A percentile compares a stretch with the other conserved stretches of the same genome.
Conservation (phyloP, 495 filamentous ascomycete species). For the Wilcoxina mikolae region DNA sequence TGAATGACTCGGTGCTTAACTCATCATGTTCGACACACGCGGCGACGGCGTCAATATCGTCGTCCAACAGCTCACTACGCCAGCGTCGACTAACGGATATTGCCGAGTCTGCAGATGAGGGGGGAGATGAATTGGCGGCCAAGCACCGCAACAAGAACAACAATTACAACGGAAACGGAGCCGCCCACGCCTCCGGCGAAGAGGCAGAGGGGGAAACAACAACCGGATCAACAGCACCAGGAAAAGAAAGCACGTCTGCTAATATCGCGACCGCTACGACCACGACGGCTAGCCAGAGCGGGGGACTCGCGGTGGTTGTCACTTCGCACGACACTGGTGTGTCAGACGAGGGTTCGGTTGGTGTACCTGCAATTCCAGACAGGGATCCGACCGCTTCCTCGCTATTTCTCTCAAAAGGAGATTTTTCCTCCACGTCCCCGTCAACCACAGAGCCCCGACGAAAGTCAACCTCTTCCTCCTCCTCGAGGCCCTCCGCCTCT, state of each 20-base stretch:
- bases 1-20: conserved; percentile 75
- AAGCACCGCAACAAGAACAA: not conserved
- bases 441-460: conserved; percentile 33
- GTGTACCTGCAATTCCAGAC: conserved; percentile 25
- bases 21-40: conserved; percentile 82
- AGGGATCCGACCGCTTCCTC: conserved; percentile 16
- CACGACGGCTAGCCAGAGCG: not conserved
- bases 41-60: conserved; percentile 71
- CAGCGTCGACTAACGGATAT: conserved; percentile 72
- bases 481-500: conserved; percentile 42
- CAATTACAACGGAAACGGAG: not conserved
- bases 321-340: conserved; percentile 24
- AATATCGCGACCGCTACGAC: not conserved
- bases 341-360: conserved; percentile 15
- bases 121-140: conserved; percentile 33
- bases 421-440: conserved; percentile 31
- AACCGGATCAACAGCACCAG: not conserved
- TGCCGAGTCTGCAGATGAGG: conserved; percentile 66
- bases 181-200: not conserved
- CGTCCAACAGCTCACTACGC: conserved; percentile 66
- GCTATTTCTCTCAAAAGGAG: conserved; percentile 30
- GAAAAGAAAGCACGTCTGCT: conserved; percentile 4
- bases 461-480: conserved; percentile 45
- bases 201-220: not conserved
- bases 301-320: conserved; percentile 27